Evolutionary conservation across 306 rosid species (phyloP).

Genomic region (Sindora glabra): DNA sequence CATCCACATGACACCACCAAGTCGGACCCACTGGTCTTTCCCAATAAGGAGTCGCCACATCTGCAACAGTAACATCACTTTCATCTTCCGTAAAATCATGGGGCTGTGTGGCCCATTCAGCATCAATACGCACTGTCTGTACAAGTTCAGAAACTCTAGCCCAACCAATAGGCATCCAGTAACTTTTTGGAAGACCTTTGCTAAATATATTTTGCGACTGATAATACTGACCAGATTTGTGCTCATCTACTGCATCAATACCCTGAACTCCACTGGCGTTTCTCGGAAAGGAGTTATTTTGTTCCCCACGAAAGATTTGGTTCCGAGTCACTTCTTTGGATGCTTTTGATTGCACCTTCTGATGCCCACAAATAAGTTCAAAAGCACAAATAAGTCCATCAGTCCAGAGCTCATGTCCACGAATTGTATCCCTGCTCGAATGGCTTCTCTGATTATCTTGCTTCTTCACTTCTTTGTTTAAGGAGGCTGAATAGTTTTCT

Average conservation of each 20-base stretch:
- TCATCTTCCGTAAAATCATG: slow-evolving; percentile 30
- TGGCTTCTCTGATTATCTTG: slow-evolving; percentile 9
- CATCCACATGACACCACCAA: slow-evolving; percentile 96
- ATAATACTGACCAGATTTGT: background rate
- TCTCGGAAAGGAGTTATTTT: background rate
- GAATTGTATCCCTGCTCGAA: slow-evolving; percentile 8
- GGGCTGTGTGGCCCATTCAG: slow-evolving; percentile 20
- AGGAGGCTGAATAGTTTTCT: slow-evolving; percentile 10
- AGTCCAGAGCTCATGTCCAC: slow-evolving; percentile 38
- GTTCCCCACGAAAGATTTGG: slow-evolving; percentile 14
- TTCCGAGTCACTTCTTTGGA: slow-evolving; percentile 15
- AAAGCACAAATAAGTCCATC: slow-evolving; percentile 64
- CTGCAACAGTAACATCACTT: slow-evolving; percentile 43
- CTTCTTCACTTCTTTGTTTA: slow-evolving; percentile 19
- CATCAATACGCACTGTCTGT: slow-evolving; percentile 28
- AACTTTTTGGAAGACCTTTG: slow-evolving; percentile 26
- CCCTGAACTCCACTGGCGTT: slow-evolving; percentile 12
- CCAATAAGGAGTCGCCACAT: slow-evolving; percentile 74
- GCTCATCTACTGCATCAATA: background rate
- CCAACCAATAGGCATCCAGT: slow-evolving; percentile 65
- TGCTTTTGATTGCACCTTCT: slow-evolving; percentile 8
- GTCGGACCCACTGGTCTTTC: slow-evolving; percentile 73
- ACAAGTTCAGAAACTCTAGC: slow-evolving; percentile 46
- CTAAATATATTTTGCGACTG: slow-evolving; percentile 2
- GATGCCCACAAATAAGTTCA: slow-evolving; percentile 28